Evolutionary conservation across 23 red algal species (phyloP).

Genomic region (Chondrus crispus): DNA sequence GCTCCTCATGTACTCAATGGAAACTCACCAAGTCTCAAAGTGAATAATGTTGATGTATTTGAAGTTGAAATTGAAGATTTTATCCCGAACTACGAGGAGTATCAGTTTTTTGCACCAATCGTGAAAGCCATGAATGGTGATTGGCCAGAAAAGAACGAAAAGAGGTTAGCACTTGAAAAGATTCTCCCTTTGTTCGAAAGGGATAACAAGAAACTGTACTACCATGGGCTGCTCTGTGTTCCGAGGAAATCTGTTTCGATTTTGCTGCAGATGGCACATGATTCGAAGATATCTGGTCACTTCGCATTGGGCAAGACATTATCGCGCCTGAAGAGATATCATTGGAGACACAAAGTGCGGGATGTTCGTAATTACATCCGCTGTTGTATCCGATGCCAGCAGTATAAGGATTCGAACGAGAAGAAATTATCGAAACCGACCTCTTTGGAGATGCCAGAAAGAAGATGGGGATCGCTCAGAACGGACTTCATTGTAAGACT

Average conservation of each 20-base stretch:
- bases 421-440: not conserved
- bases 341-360: not conserved
- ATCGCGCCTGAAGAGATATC: not conserved
- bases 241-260: not conserved
- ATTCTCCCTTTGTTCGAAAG: not conserved
- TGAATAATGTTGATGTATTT: not conserved
- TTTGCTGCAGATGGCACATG: not conserved
- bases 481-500: not conserved
- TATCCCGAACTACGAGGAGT: not conserved
- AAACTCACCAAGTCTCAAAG: not conserved
- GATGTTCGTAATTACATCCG: not conserved
- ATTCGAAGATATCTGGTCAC: not conserved
- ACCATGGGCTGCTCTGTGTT: not conserved
- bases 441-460: not conserved
- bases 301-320: not conserved
- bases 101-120: not conserved
- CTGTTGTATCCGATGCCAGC: not conserved
- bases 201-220: not conserved
- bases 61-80: not conserved
- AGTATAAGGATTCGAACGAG: too few relatives aligned
- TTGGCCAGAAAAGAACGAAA: not conserved
- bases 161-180: not conserved
- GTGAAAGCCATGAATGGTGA: not conserved
- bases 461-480: not conserved
- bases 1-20: not conserved